Base-by-base conservation (phyloP, 352 stramenopile species). In the Globisporangium paroecandrum region DNA sequence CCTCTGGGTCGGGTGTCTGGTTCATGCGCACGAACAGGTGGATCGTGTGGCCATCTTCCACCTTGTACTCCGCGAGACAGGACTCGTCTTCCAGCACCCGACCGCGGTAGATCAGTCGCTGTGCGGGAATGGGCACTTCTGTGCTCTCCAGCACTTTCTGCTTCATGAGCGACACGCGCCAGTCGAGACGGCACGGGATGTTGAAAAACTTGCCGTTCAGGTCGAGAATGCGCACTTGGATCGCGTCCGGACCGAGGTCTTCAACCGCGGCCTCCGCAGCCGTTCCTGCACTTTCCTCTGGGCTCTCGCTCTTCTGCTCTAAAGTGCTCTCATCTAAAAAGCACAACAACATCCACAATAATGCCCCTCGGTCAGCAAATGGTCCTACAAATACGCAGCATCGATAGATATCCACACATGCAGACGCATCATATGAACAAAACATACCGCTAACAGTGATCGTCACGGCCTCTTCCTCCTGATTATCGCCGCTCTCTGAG, bases 81-180 rank as follows among this genome's bases (percentile, higher is more conserved):
- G 83, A 69, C 3, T 89, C 84, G 63, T 97, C 92, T 34, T 94
- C 88, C 2, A 98, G 79, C 56, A 97, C 89, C 36, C 89, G 88
- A 29, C 93, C 93, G 25, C 91, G 82, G 68, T 97, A 98, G 66
- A 98, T 98, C 41, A 98, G 82, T 27, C 92, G 79, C 77, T 98
- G 93, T 10, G 85, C 81, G 12, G 77, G 38, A 2, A 91, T 70
- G 0, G 83, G 70, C 47, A 96, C 84, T 53, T 93, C 87, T 0
- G 87, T 91, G 58, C 77, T 78, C 65, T 93, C 85, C 43, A 85
- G 63, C 57, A 96, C 82, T 58, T 91, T 88, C 53, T 77, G 68
- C 70, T 95, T 94, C 62, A 95, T 75, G 24, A 70, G 68, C 25
- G 71, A 54, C 25, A 96, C 83, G 10, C 51, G 81, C 85, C 82